A percentile compares a stretch with the other conserved stretches of the same genome.
Conservation (phyloP, 805 yeast species). For the Brettanomyces naardenensis region DNA sequence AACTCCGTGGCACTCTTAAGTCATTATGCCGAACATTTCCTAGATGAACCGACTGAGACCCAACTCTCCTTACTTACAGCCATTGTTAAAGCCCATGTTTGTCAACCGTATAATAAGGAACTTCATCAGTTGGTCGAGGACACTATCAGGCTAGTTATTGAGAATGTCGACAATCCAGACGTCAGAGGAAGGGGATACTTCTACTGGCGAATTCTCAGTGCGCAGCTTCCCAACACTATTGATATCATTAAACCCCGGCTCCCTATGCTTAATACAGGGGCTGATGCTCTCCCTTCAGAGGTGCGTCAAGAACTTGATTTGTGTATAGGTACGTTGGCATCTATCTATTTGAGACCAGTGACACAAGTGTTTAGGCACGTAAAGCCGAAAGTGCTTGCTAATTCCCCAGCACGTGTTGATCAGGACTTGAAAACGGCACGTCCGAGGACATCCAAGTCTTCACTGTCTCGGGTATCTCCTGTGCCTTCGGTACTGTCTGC, state of each 20-base stretch:
- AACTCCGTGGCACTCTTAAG: conserved; percentile 34
- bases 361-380: conserved; percentile 68
- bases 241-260: conserved; percentile 51
- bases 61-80: conserved; percentile 72
- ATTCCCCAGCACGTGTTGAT: conserved; percentile 37
- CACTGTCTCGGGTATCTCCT: neutral
- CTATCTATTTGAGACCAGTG: conserved; percentile 78
- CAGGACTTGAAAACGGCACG: conserved; percentile 4
- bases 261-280: conserved; percentile 60
- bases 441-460: conserved; percentile 1
- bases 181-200: conserved; percentile 76
- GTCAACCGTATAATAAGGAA: conserved; percentile 33
- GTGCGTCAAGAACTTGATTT: conserved; percentile 77
- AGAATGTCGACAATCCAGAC: conserved; percentile 75
- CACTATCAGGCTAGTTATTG: conserved; percentile 61
- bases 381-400: conserved; percentile 39
- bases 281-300: conserved; percentile 60
- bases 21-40: conserved; percentile 37
- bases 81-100: conserved; percentile 56
- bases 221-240: conserved; percentile 31
- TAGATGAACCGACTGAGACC: conserved; percentile 64
- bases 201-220: conserved; percentile 74
- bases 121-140: conserved; percentile 52
- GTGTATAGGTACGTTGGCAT: conserved; percentile 74
- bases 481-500: neutral